Conservation (phyloP, 768 basidiomycete species). For the Mycena metata region DNA sequence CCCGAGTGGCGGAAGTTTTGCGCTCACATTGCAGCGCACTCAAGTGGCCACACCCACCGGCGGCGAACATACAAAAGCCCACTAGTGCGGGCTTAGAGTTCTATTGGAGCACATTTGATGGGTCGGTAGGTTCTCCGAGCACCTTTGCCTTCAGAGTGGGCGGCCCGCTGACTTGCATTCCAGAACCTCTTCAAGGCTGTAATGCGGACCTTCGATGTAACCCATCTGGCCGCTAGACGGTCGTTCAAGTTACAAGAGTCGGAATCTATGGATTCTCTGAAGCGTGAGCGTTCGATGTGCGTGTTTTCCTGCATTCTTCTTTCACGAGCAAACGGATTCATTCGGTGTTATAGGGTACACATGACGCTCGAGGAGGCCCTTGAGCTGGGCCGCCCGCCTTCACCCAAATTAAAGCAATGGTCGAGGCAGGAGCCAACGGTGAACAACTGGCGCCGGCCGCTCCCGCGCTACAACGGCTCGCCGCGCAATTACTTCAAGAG, state of each 20-base stretch:
- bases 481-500: no score
- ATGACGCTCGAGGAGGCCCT: constrained; percentile 21
- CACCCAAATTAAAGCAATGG: neutral
- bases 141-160: no score
- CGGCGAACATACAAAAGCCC: neutral
- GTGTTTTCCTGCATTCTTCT: neutral
- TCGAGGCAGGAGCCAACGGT: neutral
- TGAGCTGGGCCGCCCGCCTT: neutral
- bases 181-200: constrained; percentile 5
- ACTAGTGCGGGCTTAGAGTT: constrained; percentile 16
- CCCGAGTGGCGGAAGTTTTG: no score
- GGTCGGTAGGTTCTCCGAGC: no score
- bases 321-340: no score
- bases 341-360: constrained; percentile 11
- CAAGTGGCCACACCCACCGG: no score
- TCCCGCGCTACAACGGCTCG: constrained; percentile 1
- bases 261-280: neutral
- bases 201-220: constrained; percentile 1
- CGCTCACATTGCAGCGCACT: no score
- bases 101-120: constrained; percentile 2
- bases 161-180: no score
- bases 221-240: neutral
- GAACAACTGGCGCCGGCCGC: constrained; percentile 6
- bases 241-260: neutral
- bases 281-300: constrained; percentile 12